These are phyloP conservation scores for Draba incana DNA, from an alignment of 345 rosid genomes.

Conservation along the genomic window DNA sequence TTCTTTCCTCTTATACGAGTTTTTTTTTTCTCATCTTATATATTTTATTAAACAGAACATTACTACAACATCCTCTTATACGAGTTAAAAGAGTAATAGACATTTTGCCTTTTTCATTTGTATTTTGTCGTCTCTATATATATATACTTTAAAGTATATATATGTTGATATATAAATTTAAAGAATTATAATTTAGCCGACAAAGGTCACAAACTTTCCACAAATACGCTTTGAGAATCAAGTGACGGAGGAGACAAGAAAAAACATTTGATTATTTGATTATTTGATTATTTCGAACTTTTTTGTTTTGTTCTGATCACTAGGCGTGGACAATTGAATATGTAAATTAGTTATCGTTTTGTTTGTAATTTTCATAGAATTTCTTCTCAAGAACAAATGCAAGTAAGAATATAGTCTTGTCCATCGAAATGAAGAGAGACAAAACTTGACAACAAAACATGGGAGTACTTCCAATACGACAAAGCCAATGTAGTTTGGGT, in stretches of 20 bases:
- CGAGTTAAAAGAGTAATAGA: constrained; percentile 25
- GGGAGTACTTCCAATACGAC: neutral
- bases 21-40: neutral
- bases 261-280: constrained; percentile 6
- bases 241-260: constrained; percentile 34
- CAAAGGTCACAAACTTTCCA: constrained; percentile 34
- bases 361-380: neutral
- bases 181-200: constrained; percentile 14
- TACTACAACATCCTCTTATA: neutral
- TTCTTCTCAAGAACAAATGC: constrained; percentile 1
- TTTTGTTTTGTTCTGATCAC: neutral
- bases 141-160: no score
- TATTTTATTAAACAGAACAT: no score
- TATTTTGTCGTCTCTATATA: constrained; percentile 1
- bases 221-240: constrained; percentile 34
- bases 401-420: neutral
- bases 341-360: neutral
- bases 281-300: neutral
- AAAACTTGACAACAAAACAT: neutral
- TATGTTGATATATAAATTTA: no score
- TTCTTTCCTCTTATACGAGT: constrained; percentile 17
- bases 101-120: neutral
- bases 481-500: neutral
- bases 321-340: constrained; percentile 10
- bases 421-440: constrained; percentile 3